Conservation (phyloP, 352 stramenopile species). For the Ochromonadaceae sp. region DNA sequence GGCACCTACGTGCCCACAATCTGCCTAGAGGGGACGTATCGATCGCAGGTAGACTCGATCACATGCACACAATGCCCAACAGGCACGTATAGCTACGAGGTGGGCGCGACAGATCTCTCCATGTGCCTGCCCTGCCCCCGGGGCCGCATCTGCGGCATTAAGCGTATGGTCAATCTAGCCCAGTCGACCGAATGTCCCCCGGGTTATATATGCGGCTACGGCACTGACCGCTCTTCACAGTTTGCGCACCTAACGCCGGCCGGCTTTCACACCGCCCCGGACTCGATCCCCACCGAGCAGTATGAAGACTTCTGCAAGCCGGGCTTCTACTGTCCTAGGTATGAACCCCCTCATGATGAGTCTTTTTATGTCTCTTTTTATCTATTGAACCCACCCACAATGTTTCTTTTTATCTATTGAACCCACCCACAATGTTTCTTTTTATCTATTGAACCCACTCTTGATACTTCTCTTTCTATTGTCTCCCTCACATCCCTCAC, state of each 20-base stretch:
- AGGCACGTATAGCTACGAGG: slow-evolving; percentile 77
- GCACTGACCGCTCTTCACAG: slow-evolving; percentile 66
- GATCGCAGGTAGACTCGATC: slow-evolving; percentile 79
- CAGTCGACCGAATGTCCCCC: slow-evolving; percentile 66
- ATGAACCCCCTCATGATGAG: too few relatives aligned
- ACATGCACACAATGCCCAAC: slow-evolving; percentile 82
- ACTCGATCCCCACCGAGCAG: slow-evolving; percentile 59
- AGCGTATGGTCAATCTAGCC: slow-evolving; percentile 61
- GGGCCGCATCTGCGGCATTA: slow-evolving; percentile 74
- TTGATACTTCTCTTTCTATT: slow-evolving; percentile 5
- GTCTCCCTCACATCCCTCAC: too few relatives aligned
- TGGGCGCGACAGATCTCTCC: slow-evolving; percentile 77
- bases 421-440: slow-evolving; percentile 19
- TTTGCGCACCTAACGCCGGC: slow-evolving; percentile 77
- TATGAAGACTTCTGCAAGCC: slow-evolving; percentile 58
- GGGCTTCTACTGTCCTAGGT: slow-evolving; percentile 72
- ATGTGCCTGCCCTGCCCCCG: slow-evolving; percentile 80
- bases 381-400: slow-evolving; percentile 18
- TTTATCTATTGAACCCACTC: slow-evolving; percentile 11
- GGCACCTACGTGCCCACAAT: slow-evolving; percentile 88
- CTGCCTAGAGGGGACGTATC: slow-evolving; percentile 75
- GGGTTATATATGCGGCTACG: slow-evolving; percentile 78
- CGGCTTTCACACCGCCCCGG: slow-evolving; percentile 65
- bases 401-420: background rate
- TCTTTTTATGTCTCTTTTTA: background rate